Evolutionary conservation across 2,329 filamentous ascomycete genomes (phyloP).

Genomic region (Leptographium galeiforme): DNA sequence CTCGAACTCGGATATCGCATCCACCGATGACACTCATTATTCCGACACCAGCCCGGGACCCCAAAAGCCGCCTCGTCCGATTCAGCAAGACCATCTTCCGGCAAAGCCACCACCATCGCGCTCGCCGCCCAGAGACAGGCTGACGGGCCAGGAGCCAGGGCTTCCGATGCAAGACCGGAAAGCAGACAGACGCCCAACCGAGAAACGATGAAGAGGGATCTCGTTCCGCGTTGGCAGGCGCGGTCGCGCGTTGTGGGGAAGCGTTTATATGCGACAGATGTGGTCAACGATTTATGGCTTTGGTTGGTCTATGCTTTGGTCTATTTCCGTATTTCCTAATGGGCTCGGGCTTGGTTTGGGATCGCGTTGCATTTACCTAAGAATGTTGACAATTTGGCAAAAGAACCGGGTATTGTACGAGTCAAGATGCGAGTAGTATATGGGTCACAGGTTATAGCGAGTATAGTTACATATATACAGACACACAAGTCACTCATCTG

Average conservation of each 20-base stretch:
- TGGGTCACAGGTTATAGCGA: neutral
- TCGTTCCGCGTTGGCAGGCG: too few relatives aligned
- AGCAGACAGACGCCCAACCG: neutral
- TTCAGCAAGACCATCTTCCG: neutral
- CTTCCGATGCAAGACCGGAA: neutral
- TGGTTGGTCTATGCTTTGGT: neutral
- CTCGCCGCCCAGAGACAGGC: neutral
- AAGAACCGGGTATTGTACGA: neutral
- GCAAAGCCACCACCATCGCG: neutral
- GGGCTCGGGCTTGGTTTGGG: neutral
- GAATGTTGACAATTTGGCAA: neutral
- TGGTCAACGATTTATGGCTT: neutral
- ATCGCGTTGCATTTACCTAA: neutral
- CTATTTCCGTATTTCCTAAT: slow-evolving; percentile 1
- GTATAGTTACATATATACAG: neutral
- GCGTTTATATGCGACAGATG: neutral
- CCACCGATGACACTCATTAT: neutral
- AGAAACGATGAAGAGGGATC: neutral
- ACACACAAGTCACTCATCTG: too few relatives aligned
- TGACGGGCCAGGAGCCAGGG: neutral
- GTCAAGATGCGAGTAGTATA: neutral
- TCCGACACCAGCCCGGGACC: neutral
- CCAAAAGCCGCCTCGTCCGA: neutral
- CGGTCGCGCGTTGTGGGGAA: neutral
- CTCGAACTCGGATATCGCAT: neutral